Conservation (phyloP, 371 early-diverging fungal species). For the Cladochytrium tenue region DNA sequence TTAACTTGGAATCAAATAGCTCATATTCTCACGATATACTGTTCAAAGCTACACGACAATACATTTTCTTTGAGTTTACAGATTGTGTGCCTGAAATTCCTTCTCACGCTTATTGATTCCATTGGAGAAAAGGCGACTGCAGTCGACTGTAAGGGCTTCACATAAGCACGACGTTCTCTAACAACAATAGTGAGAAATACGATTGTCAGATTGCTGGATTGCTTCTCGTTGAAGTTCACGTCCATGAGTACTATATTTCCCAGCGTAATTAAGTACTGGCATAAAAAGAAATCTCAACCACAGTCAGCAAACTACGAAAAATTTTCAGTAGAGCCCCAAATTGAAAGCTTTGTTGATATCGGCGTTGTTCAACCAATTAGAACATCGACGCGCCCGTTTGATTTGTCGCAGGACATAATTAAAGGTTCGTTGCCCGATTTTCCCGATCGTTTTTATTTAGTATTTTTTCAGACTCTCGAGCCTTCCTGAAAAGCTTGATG, state of each 20-base stretch:
- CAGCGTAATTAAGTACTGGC: conserved; percentile 49
- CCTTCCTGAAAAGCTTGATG: conserved; percentile 83
- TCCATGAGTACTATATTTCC: conserved; percentile 52
- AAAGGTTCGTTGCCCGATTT: conserved; percentile 55
- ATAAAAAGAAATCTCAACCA: conserved; percentile 35
- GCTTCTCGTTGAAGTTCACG: conserved; percentile 77
- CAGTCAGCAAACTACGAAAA: conserved; percentile 16
- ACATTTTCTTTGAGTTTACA: conserved; percentile 86
- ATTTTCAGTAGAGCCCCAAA: conserved; percentile 14
- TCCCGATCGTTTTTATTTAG: background rate
- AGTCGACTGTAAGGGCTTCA: background rate
- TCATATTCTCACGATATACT: conserved; percentile 83
- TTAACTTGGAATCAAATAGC: conserved; percentile 76
- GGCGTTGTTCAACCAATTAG: conserved; percentile 78
- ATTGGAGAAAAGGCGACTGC: conserved; percentile 56
- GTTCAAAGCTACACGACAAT: conserved; percentile 86
- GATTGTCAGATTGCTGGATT: conserved; percentile 81
- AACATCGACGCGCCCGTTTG: conserved; percentile 64
- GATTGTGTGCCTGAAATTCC: conserved; percentile 91
- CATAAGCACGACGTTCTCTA: too few relatives aligned
- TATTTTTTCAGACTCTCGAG: conserved; percentile 55
- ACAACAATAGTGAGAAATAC: conserved; percentile 76
- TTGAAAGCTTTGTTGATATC: conserved; percentile 74
- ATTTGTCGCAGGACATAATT: conserved; percentile 68
- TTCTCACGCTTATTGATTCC: conserved; percentile 90